Evolutionary conservation across 495 filamentous ascomycete species (phyloP), one percentile per base, ranked within the genome.

Genomic region (Aspergillus indologenus): DNA sequence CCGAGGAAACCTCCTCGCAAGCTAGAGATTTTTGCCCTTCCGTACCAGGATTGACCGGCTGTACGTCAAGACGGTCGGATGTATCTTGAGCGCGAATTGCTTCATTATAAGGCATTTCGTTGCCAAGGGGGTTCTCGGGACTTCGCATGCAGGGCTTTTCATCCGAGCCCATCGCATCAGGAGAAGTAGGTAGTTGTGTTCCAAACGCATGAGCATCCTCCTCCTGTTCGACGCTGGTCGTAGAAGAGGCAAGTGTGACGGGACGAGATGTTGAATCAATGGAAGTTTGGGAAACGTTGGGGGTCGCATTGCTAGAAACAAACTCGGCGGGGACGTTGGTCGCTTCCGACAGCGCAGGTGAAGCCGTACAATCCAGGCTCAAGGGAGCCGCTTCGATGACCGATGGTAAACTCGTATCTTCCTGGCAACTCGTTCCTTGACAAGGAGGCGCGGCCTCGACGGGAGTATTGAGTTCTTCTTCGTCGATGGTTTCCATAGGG

Each of bases 401-500:
- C 23, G 48, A n/a, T 1, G 24, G 17, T 29, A 29, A 54, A 21
- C 29, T 14, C 17, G 42, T 7, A 29, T 11, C 26, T 17, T 8
- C 9, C 23, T 46, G 57, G 18, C 46, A 45, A 31, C 53, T 43
- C 1, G 21, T 19, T 24, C 46, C 42, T 14, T 29, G n/a, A 18
- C 6, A 18, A 3, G 49, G 45, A 19, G 20, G 42, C 4, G 22
- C n/a, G n/a, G 44, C 40, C 34, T 65, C 56, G 20, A 60, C 24
- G 17, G 53, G 53, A 29, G 50, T 51, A 24, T 51, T 49, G 19
- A 60, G 46, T 23, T 70, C 68, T 23, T 70, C 68, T 40, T 71
- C 71, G 23, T 62, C 55, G 14, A 70, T 70, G 1, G 71, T 68
- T 51, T 72, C 68, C 66, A 67, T 69, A 20, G 56, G 49, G 19